Evolutionary conservation across 345 rosid genomes (phyloP), one percentile per base, ranked within the genome.

Genomic region (Excoecaria agallocha): DNA sequence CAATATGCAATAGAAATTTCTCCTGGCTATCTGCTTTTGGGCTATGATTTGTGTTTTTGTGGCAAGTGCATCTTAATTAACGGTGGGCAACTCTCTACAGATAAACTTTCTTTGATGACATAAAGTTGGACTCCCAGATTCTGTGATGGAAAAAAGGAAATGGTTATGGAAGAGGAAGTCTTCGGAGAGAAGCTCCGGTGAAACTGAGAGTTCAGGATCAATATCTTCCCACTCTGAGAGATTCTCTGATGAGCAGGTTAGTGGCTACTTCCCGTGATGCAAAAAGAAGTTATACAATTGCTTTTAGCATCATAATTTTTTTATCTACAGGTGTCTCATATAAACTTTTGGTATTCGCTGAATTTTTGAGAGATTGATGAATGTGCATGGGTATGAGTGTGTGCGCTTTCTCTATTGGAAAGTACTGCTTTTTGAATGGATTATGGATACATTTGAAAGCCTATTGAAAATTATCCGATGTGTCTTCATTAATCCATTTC

Each of bases 81-180:
- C 46, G 69, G 46, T 50, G 22, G 66, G 62, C 55, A 65, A 66
- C 72, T 74, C 22, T 69, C 25, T 86, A 84, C 83, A 91, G 91
- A 74, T 78, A 66, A 85, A 76, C 76, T 51, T 54, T 45, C 20
- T 70, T 74, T 78, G 77, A 83, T 79, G 83, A 69, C 81, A 72
- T 83, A 74, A 75, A 59, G 74, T 38, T 66, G 17, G 72, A 54
- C 41, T 49, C 6, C 50, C 69, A 59, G 68, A 74, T 30, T 45
- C 74, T 55, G 69, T 65, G 35, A 91, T 94, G 98, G 97, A 94
- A 76, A 90, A 91, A 84, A 77, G 85, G 45, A 88, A 87, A 78
- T 90, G 95, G 95, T 63, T 86, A 73, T 86, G 91, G 85, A 89
- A 89, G 89, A 88, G 82, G 83, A 90, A 80, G 68, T 77, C 91